Base-by-base conservation (phyloP, 208 protist species). In the Acanthamoeba rhysodes region DNA sequence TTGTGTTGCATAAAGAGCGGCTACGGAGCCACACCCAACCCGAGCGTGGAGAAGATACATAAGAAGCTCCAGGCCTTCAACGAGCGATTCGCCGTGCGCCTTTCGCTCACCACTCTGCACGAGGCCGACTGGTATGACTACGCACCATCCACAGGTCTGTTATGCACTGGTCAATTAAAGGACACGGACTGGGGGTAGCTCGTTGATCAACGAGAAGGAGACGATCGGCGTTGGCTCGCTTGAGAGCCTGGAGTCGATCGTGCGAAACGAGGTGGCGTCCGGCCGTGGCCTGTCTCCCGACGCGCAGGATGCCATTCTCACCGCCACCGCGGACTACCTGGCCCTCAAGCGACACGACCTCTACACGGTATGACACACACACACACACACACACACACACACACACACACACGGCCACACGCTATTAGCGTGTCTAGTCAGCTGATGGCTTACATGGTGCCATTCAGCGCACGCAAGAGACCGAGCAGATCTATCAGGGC, bases 401-500 rank as follows among this genome's bases (percentile, higher is more conserved):
- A 16, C 27, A 24, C n/a, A 55, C 8, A 3, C 14, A 68, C 24
- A 7, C 6, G 24, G 20, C 50, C 50, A 55, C 50, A 55, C 12
- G 50, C 50, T 16, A 55, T 12, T 55, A 12, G 37, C 37, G 1
- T 41, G 37, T 41, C 37, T 41, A 3, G 37, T 4, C 37, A 92
- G 2, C 1, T 59, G 53, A 16, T 59, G 53, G 59, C 59, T 8
- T 66, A n/a, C 59, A 66, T 37, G 16, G 6, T 72, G 66, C 2
- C 62, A 22, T 32, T 27, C 87, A 93, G 87, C 57, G 66, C 34
- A 93, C 87, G 48, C 87, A 93, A 70, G 87, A 93, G 34, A 93
- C 87, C 18, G 87, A 93, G 27, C 57, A 93, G 27, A 93, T 93
- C 37, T 93, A 93, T 29, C 87, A 93, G 62, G 87, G 66, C 62